These are phyloP conservation scores for Salix udensis DNA, from an alignment of 345 rosid genomes.

Conservation along the genomic window DNA sequence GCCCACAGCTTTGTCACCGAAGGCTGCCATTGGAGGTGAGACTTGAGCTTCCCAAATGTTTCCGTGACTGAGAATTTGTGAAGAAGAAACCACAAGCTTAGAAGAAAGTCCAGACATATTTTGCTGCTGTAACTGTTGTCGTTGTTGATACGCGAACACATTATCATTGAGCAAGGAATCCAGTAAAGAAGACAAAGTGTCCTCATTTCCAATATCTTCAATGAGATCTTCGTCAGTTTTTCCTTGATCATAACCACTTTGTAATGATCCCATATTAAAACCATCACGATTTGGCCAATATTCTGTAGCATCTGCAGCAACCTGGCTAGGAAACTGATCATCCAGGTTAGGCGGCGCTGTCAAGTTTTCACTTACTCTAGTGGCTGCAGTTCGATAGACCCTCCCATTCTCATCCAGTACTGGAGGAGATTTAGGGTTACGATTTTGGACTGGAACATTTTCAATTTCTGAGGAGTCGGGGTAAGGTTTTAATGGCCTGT, in stretches of 20 bases:
- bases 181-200: conserved; percentile 61
- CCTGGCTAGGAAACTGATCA: neutral
- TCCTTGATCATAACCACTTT: conserved; percentile 10
- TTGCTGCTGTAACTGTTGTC: neutral
- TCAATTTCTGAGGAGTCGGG: neutral
- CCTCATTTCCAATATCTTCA: conserved; percentile 38
- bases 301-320: neutral
- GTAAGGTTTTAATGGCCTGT: conserved; percentile 23
- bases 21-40: conserved; percentile 17
- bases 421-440: conserved; percentile 5
- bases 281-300: conserved; percentile 11
- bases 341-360: neutral
- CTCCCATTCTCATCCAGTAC: neutral
- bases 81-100: neutral
- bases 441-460: neutral
- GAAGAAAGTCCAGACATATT: neutral
- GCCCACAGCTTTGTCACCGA: conserved; percentile 13
- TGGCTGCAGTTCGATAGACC: conserved; percentile 9
- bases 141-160: conserved; percentile 28
- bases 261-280: conserved; percentile 6
- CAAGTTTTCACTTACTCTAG: conserved; percentile 7
- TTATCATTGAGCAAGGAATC: conserved; percentile 59
- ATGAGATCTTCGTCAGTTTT: conserved; percentile 15
- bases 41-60: conserved; percentile 23
- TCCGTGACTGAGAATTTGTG: neutral